Percentiles rank a stretch among this genome's conserved stretches.
These are phyloP conservation scores for Gonium pectorale DNA, from an alignment of 139 green algal genomes.

Conservation along the genomic window DNA sequence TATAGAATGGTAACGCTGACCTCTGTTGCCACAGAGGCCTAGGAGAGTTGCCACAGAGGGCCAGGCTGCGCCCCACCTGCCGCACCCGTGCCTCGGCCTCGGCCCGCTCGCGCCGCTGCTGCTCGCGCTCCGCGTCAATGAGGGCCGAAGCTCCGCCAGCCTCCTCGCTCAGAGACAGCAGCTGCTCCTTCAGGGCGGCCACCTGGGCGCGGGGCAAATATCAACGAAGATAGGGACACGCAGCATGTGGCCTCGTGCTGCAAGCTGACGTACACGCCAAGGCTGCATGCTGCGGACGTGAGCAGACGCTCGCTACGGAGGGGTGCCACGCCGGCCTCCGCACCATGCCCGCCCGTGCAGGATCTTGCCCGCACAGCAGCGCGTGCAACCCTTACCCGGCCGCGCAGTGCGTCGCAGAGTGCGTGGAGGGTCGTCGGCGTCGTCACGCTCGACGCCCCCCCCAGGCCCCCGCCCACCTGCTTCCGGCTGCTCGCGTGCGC, in stretches of 20 bases:
- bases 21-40: not conserved
- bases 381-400: too few relatives aligned
- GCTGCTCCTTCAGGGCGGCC: not conserved
- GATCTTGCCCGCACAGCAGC: too few relatives aligned
- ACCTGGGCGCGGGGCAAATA: slow-evolving; percentile 32
- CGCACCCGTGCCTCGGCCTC: slow-evolving; percentile 5
- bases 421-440: too few relatives aligned
- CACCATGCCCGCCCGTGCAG: too few relatives aligned
- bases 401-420: too few relatives aligned
- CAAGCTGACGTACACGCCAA: too few relatives aligned
- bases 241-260: too few relatives aligned
- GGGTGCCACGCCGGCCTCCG: too few relatives aligned
- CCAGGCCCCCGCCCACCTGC: not conserved
- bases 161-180: slow-evolving; percentile 19
- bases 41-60: not conserved
- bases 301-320: too few relatives aligned
- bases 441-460: too few relatives aligned
- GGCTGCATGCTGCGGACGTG: too few relatives aligned
- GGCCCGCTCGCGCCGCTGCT: not conserved
- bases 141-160: not conserved
- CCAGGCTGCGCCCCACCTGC: not conserved
- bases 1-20: too few relatives aligned
- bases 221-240: not conserved
- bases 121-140: slow-evolving; percentile 19
- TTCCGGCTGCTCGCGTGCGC: not conserved